A percentile compares a stretch with the other conserved stretches of the same genome.
phyloP scores from a whole-genome alignment of 1,284 basidiomycete genomes.

The Xerocomus cyaneibrunnescens region DNA sequence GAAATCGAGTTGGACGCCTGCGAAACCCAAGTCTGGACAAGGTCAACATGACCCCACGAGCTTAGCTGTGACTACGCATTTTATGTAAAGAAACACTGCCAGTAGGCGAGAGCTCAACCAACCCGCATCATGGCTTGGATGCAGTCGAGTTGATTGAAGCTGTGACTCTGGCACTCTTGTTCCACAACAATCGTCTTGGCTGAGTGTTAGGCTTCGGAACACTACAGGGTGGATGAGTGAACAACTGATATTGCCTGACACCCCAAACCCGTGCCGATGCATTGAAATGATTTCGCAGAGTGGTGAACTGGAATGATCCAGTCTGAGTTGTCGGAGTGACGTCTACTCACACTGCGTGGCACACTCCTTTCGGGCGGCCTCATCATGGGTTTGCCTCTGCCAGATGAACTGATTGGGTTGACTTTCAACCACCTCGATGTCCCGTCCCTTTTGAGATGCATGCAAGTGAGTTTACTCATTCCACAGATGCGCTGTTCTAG shows the following conservation, averaged over 20 bases:
- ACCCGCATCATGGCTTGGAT: neutral
- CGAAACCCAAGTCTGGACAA: constrained; percentile 17
- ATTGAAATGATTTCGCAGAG: too few species aligned
- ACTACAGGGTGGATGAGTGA: too few species aligned
- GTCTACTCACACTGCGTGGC: too few species aligned
- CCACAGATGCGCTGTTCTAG: neutral
- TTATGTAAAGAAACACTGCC: neutral
- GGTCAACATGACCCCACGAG: neutral
- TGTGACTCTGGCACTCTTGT: neutral
- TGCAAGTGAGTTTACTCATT: constrained; percentile 18
- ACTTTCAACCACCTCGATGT: constrained; percentile 25
- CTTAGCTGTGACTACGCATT: neutral
- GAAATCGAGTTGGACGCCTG: neutral
- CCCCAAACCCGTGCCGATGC: too few species aligned
- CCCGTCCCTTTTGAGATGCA: constrained; percentile 30
- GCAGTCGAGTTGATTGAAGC: too few species aligned
- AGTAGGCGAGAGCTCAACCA: neutral
- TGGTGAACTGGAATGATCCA: neutral
- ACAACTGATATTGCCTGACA: too few species aligned
- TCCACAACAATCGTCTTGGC: too few species aligned
- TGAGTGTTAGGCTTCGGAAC: too few species aligned
- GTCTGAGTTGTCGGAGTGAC: neutral
- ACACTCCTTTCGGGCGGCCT: too few species aligned
- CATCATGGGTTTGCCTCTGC: constrained; percentile 24
- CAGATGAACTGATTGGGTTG: constrained; percentile 24